Conservation (phyloP, 441 rosid species). For the Arabidopsis hybrid region DNA sequence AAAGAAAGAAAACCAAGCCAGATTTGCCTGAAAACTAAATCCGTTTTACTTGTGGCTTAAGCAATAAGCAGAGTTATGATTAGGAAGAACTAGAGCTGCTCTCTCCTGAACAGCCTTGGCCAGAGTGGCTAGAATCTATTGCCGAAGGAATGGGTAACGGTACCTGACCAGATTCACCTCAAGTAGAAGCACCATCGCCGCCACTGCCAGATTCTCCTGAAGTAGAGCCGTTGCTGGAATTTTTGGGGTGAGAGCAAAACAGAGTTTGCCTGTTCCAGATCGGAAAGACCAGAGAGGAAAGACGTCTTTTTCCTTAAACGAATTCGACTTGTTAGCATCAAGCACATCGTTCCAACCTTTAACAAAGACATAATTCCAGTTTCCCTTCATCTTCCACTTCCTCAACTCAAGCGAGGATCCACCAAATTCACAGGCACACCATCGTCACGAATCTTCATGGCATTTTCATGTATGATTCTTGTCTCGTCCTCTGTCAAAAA, state of each 20-base stretch:
- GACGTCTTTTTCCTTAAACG: neutral
- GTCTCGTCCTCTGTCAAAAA: slow-evolving; percentile 1
- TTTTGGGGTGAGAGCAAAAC: neutral
- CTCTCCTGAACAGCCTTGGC: neutral
- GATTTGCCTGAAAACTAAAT: neutral
- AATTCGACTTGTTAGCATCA: neutral
- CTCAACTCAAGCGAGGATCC: slow-evolving; percentile 9
- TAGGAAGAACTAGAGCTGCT: neutral
- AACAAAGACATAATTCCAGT: slow-evolving; percentile 2
- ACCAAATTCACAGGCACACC: neutral
- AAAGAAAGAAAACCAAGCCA: neutral
- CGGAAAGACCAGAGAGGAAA: slow-evolving; percentile 20
- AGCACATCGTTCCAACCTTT: slow-evolving; percentile 6
- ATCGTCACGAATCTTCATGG: neutral
- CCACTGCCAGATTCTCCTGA: neutral
- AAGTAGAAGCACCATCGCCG: neutral
- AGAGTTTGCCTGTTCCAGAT: slow-evolving; percentile 1
- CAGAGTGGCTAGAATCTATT: neutral
- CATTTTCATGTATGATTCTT: neutral
- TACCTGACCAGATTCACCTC: neutral
- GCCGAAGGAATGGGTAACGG: neutral
- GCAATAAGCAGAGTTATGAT: neutral
- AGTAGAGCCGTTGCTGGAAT: neutral
- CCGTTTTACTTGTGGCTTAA: neutral
- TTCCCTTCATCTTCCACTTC: slow-evolving; percentile 1